Evolutionary conservation across 192 early-diverging fungal species (phyloP).

Genomic region (Paraglomus brasilianum): DNA sequence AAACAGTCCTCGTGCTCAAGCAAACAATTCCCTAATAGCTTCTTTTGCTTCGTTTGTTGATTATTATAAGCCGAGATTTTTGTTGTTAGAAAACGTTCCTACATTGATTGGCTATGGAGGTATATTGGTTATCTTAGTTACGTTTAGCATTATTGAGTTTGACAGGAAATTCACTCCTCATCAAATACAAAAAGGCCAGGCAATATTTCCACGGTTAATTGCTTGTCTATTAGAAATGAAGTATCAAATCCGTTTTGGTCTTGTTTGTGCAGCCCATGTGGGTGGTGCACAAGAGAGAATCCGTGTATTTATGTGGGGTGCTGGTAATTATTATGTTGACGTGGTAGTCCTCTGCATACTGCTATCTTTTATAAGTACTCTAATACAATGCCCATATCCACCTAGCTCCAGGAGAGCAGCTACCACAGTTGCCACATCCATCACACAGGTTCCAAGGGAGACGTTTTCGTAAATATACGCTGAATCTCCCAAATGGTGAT

Average conservation of each 20-base stretch:
- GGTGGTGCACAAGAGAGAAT: slow-evolving; percentile 30
- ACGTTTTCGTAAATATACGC: background rate
- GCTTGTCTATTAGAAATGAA: slow-evolving; percentile 30
- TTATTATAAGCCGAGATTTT: slow-evolving; percentile 29
- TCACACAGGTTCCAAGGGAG: slow-evolving; percentile 23
- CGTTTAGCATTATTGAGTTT: too few species aligned
- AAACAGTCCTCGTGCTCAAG: background rate
- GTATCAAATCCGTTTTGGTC: slow-evolving; percentile 32
- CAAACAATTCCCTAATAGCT: slow-evolving; percentile 33
- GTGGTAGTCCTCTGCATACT: background rate
- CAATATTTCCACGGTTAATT: slow-evolving; percentile 25
- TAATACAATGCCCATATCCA: background rate
- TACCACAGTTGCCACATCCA: slow-evolving; percentile 23
- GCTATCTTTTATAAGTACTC: background rate
- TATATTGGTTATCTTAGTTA: background rate
- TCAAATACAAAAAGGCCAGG: too few species aligned
- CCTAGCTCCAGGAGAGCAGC: slow-evolving; percentile 8
- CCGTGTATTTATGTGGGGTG: slow-evolving; percentile 37
- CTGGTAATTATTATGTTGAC: slow-evolving; percentile 22
- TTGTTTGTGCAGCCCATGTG: slow-evolving; percentile 24
- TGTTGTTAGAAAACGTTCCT: slow-evolving; percentile 37
- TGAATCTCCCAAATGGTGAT: slow-evolving; percentile 17
- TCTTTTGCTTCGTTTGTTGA: slow-evolving; percentile 34
- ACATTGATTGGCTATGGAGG: slow-evolving; percentile 10
- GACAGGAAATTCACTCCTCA: too few species aligned